These are phyloP conservation scores for Penicillium sclerotiorum DNA, from an alignment of 2,329 filamentous ascomycete species.

Conservation along the genomic window DNA sequence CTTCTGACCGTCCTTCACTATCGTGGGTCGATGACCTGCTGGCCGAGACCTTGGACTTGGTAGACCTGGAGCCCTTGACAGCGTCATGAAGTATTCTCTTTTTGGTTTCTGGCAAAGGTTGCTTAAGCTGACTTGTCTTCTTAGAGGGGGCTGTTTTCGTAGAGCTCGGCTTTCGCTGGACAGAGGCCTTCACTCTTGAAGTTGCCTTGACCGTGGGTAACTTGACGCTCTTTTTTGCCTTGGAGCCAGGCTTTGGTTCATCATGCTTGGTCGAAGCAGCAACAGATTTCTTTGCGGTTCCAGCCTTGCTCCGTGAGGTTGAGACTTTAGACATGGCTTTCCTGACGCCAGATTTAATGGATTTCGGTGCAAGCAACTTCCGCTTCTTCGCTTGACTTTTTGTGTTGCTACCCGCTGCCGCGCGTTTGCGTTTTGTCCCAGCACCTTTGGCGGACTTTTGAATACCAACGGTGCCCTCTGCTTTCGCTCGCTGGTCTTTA, in stretches of 20 bases:
- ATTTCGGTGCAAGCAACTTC: slow-evolving; percentile 30
- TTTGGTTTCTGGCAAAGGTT: slow-evolving; percentile 34
- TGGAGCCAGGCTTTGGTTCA: slow-evolving; percentile 13
- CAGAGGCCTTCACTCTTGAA: slow-evolving; percentile 30
- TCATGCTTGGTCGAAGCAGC: slow-evolving; percentile 9
- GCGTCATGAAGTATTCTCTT: slow-evolving; percentile 30
- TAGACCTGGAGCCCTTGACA: slow-evolving; percentile 23
- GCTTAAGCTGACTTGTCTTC: slow-evolving; percentile 27
- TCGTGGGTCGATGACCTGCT: slow-evolving; percentile 17
- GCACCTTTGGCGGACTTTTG: slow-evolving; percentile 13
- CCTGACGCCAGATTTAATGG: slow-evolving; percentile 38
- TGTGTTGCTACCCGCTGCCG: background rate
- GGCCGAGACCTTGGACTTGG: background rate
- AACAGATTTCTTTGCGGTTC: slow-evolving; percentile 20
- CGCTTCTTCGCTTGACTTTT: slow-evolving; percentile 2
- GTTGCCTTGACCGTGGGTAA: slow-evolving; percentile 33
- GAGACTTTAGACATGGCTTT: slow-evolving; percentile 23
- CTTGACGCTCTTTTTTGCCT: slow-evolving; percentile 27
- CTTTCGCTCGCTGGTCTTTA: slow-evolving; percentile 40
- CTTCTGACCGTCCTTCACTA: slow-evolving; percentile 9
- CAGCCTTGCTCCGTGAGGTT: slow-evolving; percentile 23
- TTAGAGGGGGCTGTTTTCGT: slow-evolving; percentile 16
- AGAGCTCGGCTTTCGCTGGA: slow-evolving; percentile 7
- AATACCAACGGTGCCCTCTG: slow-evolving; percentile 21
- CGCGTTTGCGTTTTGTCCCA: slow-evolving; percentile 39